Evolutionary conservation across 129 eudicot species (phyloP).

Genomic region (Tagetes patula): DNA sequence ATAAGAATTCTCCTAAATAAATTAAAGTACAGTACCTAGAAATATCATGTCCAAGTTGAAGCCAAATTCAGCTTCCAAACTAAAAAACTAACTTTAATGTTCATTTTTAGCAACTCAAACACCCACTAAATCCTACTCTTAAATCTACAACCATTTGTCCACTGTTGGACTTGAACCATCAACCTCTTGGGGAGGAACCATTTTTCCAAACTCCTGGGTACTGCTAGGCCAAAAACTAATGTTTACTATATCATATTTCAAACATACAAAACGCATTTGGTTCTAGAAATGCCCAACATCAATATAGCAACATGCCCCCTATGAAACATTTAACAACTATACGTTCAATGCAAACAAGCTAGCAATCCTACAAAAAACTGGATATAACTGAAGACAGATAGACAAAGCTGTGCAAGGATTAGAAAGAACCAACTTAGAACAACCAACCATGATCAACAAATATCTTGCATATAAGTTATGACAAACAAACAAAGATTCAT

Average conservation of each 20-base stretch:
- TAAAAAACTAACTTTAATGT: too few species aligned
- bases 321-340: background rate
- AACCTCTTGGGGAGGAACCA: too few species aligned
- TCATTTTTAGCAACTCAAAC: too few species aligned
- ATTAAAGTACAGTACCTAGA: background rate
- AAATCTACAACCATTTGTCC: too few species aligned
- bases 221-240: too few species aligned
- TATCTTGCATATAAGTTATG: background rate
- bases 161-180: too few species aligned
- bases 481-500: background rate
- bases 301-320: background rate
- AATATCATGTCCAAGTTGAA: background rate
- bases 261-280: background rate
- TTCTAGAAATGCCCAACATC: background rate
- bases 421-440: background rate
- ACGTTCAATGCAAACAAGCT: background rate
- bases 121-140: too few species aligned
- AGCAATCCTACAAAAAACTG: too few species aligned
- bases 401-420: too few species aligned
- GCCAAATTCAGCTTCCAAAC: background rate
- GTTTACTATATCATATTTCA: background rate
- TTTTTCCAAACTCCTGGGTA: too few species aligned
- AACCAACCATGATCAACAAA: slow-evolving; percentile 16
- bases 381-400: background rate
- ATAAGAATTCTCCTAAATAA: background rate